Percentiles rank a stretch among this genome's conserved stretches.
These are phyloP conservation scores for Botrytis porri DNA, from an alignment of 2,329 filamentous ascomycete genomes.

Conservation along the genomic window DNA sequence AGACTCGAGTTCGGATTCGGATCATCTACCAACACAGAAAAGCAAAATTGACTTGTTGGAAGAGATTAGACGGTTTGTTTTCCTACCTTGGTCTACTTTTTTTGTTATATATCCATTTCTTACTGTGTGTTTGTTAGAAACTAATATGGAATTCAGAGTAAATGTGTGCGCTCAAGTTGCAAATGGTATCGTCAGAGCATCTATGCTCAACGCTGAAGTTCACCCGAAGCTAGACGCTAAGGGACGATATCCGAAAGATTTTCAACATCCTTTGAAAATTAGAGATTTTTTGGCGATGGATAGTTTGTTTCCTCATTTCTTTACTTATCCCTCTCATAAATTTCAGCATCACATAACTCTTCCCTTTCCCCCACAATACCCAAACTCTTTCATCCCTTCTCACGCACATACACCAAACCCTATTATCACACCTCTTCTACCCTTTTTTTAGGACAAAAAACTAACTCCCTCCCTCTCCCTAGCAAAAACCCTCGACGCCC, in stretches of 20 bases:
- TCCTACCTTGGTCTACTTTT: rapidly evolving
- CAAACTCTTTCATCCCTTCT: too few species aligned
- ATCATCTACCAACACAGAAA: background rate
- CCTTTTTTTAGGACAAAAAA: too few species aligned
- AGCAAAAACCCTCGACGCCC: background rate
- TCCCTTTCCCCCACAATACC: background rate
- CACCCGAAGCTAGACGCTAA: background rate
- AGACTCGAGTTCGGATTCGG: background rate
- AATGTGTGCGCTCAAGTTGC: background rate
- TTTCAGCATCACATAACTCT: too few species aligned
- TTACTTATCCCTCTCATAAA: background rate
- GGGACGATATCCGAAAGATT: background rate
- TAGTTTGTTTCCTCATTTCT: background rate
- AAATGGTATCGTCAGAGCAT: background rate
- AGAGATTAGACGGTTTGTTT: background rate
- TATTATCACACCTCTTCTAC: too few species aligned
- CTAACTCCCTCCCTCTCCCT: background rate
- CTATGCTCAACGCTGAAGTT: background rate
- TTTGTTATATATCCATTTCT: too few species aligned
- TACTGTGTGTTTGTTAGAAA: rapidly evolving
- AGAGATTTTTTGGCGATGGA: background rate
- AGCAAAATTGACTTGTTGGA: background rate
- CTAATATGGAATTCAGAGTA: background rate
- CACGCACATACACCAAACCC: background rate
- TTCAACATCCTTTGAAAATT: background rate